Evolutionary conservation across 371 early-diverging fungal species (phyloP), one percentile per base, ranked within the genome.

Genomic region (Circinella umbellata): DNA sequence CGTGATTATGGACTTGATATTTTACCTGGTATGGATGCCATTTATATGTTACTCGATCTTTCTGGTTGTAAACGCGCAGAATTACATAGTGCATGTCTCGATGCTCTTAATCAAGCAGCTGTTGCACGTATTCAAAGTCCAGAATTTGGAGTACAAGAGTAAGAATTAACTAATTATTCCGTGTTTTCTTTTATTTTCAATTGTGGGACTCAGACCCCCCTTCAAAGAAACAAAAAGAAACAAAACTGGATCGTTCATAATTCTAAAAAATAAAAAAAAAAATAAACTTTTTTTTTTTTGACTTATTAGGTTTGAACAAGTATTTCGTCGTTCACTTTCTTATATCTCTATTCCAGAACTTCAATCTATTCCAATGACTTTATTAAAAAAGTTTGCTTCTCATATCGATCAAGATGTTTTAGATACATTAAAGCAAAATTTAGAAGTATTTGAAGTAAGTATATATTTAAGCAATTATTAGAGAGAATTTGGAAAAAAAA

Each of bases 311-410:
- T 85, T 87, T 62, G 69, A 80, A 39, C 77, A 80, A 9, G 72
- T 89, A 0, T 80, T 90, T 48, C 73, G 73, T 14, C 75, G 79
- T 17, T 86, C 87, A 37, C 72, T 84, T 61, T 84, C 84, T 17
- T 90, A 90, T 64, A 83, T 92, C 38, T 76, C 79, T 27, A 76
- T 86, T 0, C 81, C 86, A 4, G 73, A 81, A 6, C 83, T 92
- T 75, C 90, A 88, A 62, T 82, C 88, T 13, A 80, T 92, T 27
- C 90, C 92, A 14, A 83, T 92, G 74, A 78, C 88, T 10, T 79
- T 92, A 6, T 73, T 92, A 36, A 79, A 80, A 20, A 85, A 83
- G 54, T 86, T 84, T 62, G 90, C 88, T 8, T 73, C 68, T 37
- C 71, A 82, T 69, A 78, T 90, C 46, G 79, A 80, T 0, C 80